Conservation (phyloP, 2,329 filamentous ascomycete species). For the Talaromyces amestolkiae region DNA sequence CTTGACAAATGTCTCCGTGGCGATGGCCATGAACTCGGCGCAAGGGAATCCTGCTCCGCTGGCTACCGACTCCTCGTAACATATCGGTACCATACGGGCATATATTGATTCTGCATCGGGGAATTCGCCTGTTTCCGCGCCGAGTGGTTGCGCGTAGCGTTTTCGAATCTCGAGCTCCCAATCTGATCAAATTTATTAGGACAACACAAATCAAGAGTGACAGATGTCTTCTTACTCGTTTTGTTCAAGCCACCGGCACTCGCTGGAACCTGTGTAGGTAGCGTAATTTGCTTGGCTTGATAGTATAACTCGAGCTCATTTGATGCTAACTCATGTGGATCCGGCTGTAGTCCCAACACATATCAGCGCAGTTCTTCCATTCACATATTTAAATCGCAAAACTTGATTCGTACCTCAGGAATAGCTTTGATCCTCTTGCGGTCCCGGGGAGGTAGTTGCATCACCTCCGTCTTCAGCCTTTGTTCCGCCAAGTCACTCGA, state of each 20-base stretch:
- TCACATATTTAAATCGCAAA: not conserved
- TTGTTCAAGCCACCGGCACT: slow-evolving; percentile 74
- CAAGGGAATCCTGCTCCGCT: slow-evolving; percentile 53
- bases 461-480: slow-evolving; percentile 62
- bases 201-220: not conserved
- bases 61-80: slow-evolving; percentile 62
- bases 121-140: slow-evolving; percentile 62
- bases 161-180: slow-evolving; percentile 66
- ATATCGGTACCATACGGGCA: slow-evolving; percentile 62
- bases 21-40: slow-evolving; percentile 60
- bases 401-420: slow-evolving; percentile 42
- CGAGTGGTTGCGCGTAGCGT: slow-evolving; percentile 61
- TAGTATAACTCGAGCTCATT: slow-evolving; percentile 46
- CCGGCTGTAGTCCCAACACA: slow-evolving; percentile 30
- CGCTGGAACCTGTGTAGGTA: slow-evolving; percentile 62
- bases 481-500: slow-evolving; percentile 62
- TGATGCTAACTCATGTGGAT: slow-evolving; percentile 31
- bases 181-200: slow-evolving; percentile 35
- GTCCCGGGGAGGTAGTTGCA: slow-evolving; percentile 60
- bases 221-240: slow-evolving; percentile 58
- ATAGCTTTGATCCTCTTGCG: slow-evolving; percentile 58
- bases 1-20: slow-evolving; percentile 63
- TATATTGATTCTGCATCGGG: slow-evolving; percentile 58
- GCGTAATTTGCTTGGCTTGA: slow-evolving; percentile 48
- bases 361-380: not conserved